These are phyloP conservation scores for Clarireedia hainanense DNA, from an alignment of 2,329 filamentous ascomycete genomes.

Conservation along the genomic window DNA sequence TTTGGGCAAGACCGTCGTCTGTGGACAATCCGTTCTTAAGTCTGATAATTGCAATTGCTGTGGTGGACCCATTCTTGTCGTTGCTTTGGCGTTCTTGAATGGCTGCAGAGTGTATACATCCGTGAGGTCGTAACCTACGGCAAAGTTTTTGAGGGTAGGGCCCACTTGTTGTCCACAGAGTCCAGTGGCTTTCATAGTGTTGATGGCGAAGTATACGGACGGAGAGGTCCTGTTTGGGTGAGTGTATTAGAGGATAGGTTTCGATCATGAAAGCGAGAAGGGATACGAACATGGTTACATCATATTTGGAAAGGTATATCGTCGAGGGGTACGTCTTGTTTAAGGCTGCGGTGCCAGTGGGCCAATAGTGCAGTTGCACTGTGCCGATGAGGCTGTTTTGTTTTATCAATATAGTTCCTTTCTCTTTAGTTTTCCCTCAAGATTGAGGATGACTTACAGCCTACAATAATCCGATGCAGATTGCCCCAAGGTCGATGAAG, in stretches of 20 bases:
- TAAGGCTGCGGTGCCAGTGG: neutral
- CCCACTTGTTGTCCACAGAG: conserved; percentile 21
- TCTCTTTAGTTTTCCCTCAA: neutral
- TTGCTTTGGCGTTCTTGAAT: conserved; percentile 12
- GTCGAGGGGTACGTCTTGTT: conserved; percentile 13
- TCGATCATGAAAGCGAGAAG: neutral
- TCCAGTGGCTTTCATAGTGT: conserved; percentile 30
- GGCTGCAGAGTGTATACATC: conserved; percentile 31
- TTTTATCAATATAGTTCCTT: neutral
- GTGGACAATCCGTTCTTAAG: conserved; percentile 9
- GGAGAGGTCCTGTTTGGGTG: conserved; percentile 28
- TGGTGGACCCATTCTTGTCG: conserved; percentile 14
- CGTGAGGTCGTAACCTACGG: conserved; percentile 28
- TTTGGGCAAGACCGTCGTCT: neutral
- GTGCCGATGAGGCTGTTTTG: conserved; percentile 6
- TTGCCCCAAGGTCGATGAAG: neutral
- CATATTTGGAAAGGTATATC: conserved; percentile 7
- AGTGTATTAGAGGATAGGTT: neutral
- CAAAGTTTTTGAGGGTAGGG: conserved; percentile 25
- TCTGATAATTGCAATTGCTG: conserved; percentile 29
- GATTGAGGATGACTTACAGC: neutral
- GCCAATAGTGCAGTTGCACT: conserved; percentile 15
- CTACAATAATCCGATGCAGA: neutral
- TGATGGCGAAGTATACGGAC: conserved; percentile 33
- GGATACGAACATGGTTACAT: conserved; percentile 9